Base-by-base conservation (phyloP, 257 asterid species). In the Scutellaria baicalensis region DNA sequence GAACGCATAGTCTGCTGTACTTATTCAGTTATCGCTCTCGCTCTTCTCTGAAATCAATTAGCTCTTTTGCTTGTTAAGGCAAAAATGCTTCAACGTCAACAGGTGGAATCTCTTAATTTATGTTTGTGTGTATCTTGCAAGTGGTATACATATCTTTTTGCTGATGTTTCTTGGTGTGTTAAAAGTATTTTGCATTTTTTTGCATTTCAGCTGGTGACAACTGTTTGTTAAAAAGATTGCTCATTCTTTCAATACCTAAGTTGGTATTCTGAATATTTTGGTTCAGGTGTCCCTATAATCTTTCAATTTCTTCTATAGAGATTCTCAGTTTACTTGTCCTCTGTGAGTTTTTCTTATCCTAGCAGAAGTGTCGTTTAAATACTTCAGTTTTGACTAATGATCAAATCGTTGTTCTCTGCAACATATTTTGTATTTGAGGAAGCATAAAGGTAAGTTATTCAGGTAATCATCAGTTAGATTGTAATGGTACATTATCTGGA, bases 281-380 rank as follows among this genome's bases (percentile, higher is more conserved):
- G 73, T 77, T 85, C 84, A 78, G 91, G 86, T 90, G 83, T 80
- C 84, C 89, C 83, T 80, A 79, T 84, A 64, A 64, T 77, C 84
- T 79, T 80, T 78, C 82, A 77, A 78, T 86, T 76, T 75, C 83
- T 79, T 82, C 81, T 84, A 57, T 84, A 77, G 82, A 71, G 81
- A 79, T 71, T 84, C 85, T 78, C 81, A 52, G 84, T 86, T 81
- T 78, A 70, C 66, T 71, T 84, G 85, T 76, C 71, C 75, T 83
- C 84, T 80, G 88, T 82, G 88, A 80, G 91, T 81, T 85, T 75
- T 86, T 76, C 84, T 72, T 79, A 80, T 79, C 82, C 84, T 77
- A 69, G 77, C 66, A 66, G 64, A 64, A 59, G 68, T 60, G 77
- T 60, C 55, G 36, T 56, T 60, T 68, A 51, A 54, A 43, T 68